Evolutionary conservation across 139 green algal species (phyloP), one percentile per base, ranked within the genome.

Genomic region (Penium margaritaceum): DNA sequence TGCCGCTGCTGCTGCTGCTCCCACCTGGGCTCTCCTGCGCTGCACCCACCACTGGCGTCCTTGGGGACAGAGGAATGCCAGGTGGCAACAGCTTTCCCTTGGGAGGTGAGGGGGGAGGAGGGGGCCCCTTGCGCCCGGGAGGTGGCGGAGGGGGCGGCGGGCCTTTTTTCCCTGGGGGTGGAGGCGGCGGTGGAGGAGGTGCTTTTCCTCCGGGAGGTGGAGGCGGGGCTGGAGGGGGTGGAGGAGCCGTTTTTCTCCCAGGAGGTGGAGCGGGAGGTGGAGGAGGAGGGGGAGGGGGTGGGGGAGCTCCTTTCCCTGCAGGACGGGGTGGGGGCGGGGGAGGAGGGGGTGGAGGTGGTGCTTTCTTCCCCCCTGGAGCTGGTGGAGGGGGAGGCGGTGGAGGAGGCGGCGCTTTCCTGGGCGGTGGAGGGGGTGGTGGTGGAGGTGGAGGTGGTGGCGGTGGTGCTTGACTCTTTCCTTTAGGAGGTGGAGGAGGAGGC

Each of bases 391-490:
- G 47, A 1, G 67, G 67, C n/a, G 67, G 51, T 1, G 51, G 51
- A 1, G 51, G 51, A 29, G 51, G 51, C 24, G 51, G 51, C 6
- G n/a, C 15, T 27, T n/a, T 15, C 30, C 15, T 6, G 51, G 51
- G 51, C 29, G 51, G 51, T 33, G 51, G 51, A 33, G 51, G 51
- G n/a, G 47, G 51, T n/a, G 51, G 46, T 57, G 46, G 2, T 33
- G 70, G 61, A 15, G 63, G 63, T 41, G 61, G 70, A 77, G 70
- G 70, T 60, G 63, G 70, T 3, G 70, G 70, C 3, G 67, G 47
- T 43, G 74, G 55, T 32, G 14, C 30, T 70, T n/a, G 24, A 9
- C 51, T 60, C n/a, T n/a, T n/a, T n/a, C n/a, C n/a, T 60, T 24
- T n/a, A 32, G 21, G 1, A 7, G 46, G 21, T n/a, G 29, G 17